Evolutionary conservation across 768 basidiomycete species (phyloP).

Genomic region (Leccinum imitatum): DNA sequence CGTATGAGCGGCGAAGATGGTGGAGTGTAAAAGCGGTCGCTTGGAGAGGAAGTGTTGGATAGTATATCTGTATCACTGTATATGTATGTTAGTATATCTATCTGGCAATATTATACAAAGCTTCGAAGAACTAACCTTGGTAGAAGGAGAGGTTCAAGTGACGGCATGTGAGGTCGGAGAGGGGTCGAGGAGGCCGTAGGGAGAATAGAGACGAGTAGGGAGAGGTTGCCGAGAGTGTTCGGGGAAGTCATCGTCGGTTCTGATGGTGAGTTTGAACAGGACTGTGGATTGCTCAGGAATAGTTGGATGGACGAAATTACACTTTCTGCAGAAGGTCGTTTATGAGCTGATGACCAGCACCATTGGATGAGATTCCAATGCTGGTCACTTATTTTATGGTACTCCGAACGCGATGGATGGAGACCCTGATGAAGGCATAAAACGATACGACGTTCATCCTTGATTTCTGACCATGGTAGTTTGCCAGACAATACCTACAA

Average conservation of each 20-base stretch:
- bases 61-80: not conserved
- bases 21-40: not conserved
- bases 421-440: not conserved
- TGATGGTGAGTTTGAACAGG: not conserved
- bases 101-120: not conserved
- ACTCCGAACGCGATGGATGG: not conserved
- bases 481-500: not conserved
- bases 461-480: not conserved
- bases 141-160: not conserved
- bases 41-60: not conserved
- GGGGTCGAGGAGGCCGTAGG: no score
- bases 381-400: not conserved
- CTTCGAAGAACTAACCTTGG: not conserved
- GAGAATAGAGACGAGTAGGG: no score
- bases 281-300: not conserved
- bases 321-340: not conserved
- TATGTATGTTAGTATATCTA: not conserved
- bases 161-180: not conserved
- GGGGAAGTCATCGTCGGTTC: not conserved
- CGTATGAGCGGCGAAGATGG: not conserved
- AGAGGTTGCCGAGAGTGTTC: conserved; percentile 11
- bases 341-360: not conserved
- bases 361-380: not conserved
- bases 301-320: not conserved
- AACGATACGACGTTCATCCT: not conserved